Evolutionary conservation across 306 rosid species (phyloP), one percentile per base, ranked within the genome.

Genomic region (Lathyrus aphaca): DNA sequence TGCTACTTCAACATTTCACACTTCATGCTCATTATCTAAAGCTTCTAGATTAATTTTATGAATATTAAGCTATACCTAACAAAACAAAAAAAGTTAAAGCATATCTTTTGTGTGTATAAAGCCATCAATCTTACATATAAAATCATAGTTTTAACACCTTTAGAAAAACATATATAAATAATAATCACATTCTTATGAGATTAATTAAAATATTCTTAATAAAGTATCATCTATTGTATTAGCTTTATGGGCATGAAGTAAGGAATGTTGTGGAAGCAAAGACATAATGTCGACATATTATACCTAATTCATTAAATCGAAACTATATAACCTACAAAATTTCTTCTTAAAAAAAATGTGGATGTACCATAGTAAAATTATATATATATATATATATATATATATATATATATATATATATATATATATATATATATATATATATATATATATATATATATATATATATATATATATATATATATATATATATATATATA

Each of bases 191-290:
- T 56, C 18, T 14, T 58, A 15, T 8, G 13, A 58, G 12, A 59
- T 59, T 59, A 59, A 35, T 44, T 32, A 30, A 58, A 58, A 8
- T 29, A 29, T 35, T 16, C 23, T 59, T 10, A 32, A 59, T 16
- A 35, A 59, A 59, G n/a, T 16, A 8, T 59, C 45, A 32, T 35
- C 45, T 32, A 58, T 58, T 30, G 64, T 58, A 58, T 58, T 58
- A 30, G 21, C 64, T 58, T 58, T n/a, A 30, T 58, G 64, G 64
- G 14, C 64, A 58, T 58, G 43, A 58, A 58, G 64, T 29, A n/a
- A 58, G 21, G 10, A 12, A 58, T 57, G 43, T 58, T 58, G 23
- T 29, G 16, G 64, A 32, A 58, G 64, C 64, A 58, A 58, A 58
- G 64, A 58, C 43, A 58, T 58, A 58, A 30, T 58, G 43, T 58